Evolutionary conservation across 768 basidiomycete species (phyloP).

Genomic region (Tylopilus subfusipes): DNA sequence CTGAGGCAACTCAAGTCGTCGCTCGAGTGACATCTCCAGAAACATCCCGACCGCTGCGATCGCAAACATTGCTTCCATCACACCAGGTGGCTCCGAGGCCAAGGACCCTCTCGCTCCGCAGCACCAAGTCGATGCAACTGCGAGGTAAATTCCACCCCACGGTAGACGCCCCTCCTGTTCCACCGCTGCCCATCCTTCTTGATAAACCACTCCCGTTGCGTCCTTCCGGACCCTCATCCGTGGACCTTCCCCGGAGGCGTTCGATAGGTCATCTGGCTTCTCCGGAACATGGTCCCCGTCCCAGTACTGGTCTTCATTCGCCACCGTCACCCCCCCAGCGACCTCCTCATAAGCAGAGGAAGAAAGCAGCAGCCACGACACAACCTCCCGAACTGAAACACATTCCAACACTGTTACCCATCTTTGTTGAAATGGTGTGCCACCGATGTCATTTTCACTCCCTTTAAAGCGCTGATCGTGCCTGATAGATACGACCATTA

Average conservation of each 20-base stretch:
- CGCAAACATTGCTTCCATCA: conserved; percentile 6
- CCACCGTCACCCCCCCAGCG: conserved; percentile 10
- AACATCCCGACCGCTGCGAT: not conserved
- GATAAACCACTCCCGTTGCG: conserved; percentile 44
- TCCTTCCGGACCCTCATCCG: conserved; percentile 17
- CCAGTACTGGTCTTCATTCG: not conserved
- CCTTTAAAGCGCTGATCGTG: conserved; percentile 2
- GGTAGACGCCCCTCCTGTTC: conserved; percentile 42
- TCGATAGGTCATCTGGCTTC: conserved; percentile 13
- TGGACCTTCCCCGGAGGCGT: conserved; percentile 13
- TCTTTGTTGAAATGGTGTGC: conserved; percentile 90
- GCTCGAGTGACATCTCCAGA: not conserved
- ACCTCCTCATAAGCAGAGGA: conserved; percentile 36
- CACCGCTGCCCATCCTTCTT: conserved; percentile 31
- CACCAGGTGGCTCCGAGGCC: conserved; percentile 5
- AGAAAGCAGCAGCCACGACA: conserved; percentile 42
- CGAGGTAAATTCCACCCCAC: conserved; percentile 17
- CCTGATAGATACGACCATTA: conserved; percentile 35
- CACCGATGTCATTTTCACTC: not conserved
- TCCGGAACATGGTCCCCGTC: not conserved
- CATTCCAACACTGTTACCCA: conserved; percentile 78
- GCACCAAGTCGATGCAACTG: conserved; percentile 44
- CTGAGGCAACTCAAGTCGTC: not conserved
- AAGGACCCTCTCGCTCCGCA: conserved; percentile 46
- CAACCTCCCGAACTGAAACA: conserved; percentile 74